A percentile compares a stretch with the other conserved stretches of the same genome.
These are phyloP conservation scores for Crucihimalaya himalaica DNA, from an alignment of 345 rosid species.

Conservation along the genomic window DNA sequence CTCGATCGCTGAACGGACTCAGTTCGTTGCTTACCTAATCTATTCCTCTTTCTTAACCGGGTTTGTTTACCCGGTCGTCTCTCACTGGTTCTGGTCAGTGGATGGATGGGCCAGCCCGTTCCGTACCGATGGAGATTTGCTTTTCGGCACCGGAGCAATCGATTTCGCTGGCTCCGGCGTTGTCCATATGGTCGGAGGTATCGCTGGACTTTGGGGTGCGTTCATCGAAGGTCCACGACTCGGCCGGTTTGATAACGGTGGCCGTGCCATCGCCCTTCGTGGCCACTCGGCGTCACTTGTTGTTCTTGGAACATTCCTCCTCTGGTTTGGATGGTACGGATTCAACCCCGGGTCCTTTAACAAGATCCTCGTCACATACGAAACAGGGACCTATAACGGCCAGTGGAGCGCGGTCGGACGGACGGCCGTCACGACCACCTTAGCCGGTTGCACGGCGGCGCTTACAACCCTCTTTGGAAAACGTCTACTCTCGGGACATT, in stretches of 20 bases:
- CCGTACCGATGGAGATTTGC: slow-evolving; percentile 38
- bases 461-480: slow-evolving; percentile 74
- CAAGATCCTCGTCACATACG: slow-evolving; percentile 47
- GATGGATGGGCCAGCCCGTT: slow-evolving; percentile 52
- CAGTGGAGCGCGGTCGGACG: slow-evolving; percentile 86
- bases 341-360: slow-evolving; percentile 71
- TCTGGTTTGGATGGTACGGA: slow-evolving; percentile 67
- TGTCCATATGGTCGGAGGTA: slow-evolving; percentile 63
- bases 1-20: slow-evolving; percentile 84
- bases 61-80: slow-evolving; percentile 47
- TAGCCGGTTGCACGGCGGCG: slow-evolving; percentile 82
- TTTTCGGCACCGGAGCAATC: slow-evolving; percentile 46
- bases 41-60: slow-evolving; percentile 52
- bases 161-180: slow-evolving; percentile 51
- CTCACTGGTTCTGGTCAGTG: slow-evolving; percentile 52
- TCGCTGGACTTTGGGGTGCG: slow-evolving; percentile 52
- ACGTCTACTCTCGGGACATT: slow-evolving; percentile 65
- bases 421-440: slow-evolving; percentile 77
- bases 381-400: slow-evolving; percentile 49
- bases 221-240: slow-evolving; percentile 40
- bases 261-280: slow-evolving; percentile 34
- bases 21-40: slow-evolving; percentile 67
- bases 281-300: slow-evolving; percentile 43
- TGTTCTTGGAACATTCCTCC: slow-evolving; percentile 40
- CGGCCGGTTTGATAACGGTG: slow-evolving; percentile 39